Base-by-base conservation (phyloP, 768 basidiomycete genomes). In the Russula griseocarnosa region DNA sequence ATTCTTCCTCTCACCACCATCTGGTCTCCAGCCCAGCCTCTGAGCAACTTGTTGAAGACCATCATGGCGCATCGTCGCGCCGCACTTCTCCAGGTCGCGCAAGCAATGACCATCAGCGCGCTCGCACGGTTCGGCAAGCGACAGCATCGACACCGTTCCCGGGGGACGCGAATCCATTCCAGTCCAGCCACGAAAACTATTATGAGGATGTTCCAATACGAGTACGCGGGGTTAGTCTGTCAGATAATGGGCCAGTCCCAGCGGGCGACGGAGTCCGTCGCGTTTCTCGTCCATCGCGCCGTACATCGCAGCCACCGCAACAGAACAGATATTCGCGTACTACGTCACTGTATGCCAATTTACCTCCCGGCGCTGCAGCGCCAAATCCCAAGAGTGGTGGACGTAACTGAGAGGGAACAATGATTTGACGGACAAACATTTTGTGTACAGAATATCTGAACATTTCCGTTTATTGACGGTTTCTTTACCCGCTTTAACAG, bases 161-260 rank as follows among this genome's bases (percentile, higher is more conserved):
- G 5, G 26, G 18, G 5, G 64, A 55, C 42, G 8, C 56, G 22
- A 57, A 60, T 34, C 66, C 60, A 20, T 60, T 56, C 55, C 55
- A 60, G 53, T n/a, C 65, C 40, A 24, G 47, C 57, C 18, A 49
- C 46, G 58, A 58, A 22, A 46, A 42, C 30, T 44, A 54, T n/a
- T 38, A 59, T 47, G 34, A 60, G 50, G 51, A 66, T 7, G 36
- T 30, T 30, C 38, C 38, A 16, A 16, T 52, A 55, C 66, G 64
- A 47, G 52, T 55, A 6, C 83, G 90, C 13, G 92, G 94, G 26
- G 81, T 97, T 54, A 86, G 86, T 51, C 75, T 98, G 61, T 83
- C 83, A 60, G 95, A 98, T 68, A 77, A 83, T 69, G 95, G 95
- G 16, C 92, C 92, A 44, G 89, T 94, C 2, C 86, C 90, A 46